A percentile compares a stretch with the other conserved stretches of the same genome.
These are phyloP conservation scores for Pythium pectinolyticum DNA, from an alignment of 352 stramenopile species.

Conservation along the genomic window DNA sequence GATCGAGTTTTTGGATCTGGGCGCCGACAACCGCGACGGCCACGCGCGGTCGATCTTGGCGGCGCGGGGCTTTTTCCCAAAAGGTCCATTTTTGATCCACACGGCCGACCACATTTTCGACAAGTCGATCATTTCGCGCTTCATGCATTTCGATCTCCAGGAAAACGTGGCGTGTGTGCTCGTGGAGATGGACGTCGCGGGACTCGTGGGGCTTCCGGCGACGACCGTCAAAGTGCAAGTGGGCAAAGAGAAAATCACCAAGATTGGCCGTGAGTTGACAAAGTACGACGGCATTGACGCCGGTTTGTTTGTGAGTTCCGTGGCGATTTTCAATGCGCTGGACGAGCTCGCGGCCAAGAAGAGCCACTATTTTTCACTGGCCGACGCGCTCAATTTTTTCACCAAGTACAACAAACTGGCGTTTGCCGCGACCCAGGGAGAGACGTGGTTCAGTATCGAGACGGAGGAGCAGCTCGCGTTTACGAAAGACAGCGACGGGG, in stretches of 20 bases:
- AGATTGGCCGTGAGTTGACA: constrained; percentile 56
- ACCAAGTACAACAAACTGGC: constrained; percentile 63
- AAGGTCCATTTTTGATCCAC: constrained; percentile 36
- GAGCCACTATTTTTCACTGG: constrained; percentile 73
- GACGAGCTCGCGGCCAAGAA: constrained; percentile 60
- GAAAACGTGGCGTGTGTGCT: constrained; percentile 70
- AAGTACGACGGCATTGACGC: constrained; percentile 70
- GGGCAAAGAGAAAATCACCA: constrained; percentile 53
- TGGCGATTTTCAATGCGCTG: constrained; percentile 67
- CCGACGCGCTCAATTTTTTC: constrained; percentile 71
- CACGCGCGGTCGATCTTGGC: constrained; percentile 37
- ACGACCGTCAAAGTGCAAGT: constrained; percentile 69
- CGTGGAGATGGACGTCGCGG: constrained; percentile 66
- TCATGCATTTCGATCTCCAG: constrained; percentile 57
- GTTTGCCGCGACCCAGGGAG: constrained; percentile 61
- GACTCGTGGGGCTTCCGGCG: constrained; percentile 55
- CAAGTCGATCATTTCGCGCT: constrained; percentile 59
- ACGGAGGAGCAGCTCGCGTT: constrained; percentile 78
- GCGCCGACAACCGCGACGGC: constrained; percentile 29
- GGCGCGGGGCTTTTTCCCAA: constrained; percentile 30
- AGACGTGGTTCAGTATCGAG: constrained; percentile 85
- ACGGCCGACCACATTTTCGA: constrained; percentile 43
- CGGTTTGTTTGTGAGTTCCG: constrained; percentile 70
- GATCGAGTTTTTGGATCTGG: constrained; percentile 39
- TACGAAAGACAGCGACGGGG: constrained; percentile 70